These are phyloP conservation scores for Metschnikowia orientalis DNA, from an alignment of 805 yeast genomes.

Conservation along the genomic window DNA sequence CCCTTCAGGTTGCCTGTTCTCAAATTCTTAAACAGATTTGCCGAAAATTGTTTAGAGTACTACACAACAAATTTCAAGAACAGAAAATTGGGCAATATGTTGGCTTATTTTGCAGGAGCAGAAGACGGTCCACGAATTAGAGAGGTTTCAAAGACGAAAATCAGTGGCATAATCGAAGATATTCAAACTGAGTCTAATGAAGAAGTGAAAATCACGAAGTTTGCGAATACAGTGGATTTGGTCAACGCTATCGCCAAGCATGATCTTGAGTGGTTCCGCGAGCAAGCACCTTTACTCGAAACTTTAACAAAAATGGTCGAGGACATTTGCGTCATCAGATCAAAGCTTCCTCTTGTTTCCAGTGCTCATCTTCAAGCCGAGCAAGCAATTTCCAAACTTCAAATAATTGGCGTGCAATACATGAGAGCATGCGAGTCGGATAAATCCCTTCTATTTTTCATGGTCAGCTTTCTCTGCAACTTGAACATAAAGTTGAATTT, in stretches of 20 bases:
- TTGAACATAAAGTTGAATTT: conserved; percentile 45
- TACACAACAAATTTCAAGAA: conserved; percentile 63
- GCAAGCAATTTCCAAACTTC: conserved; percentile 64
- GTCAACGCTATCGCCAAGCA: conserved; percentile 47
- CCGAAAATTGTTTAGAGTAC: conserved; percentile 66
- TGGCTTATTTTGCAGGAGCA: conserved; percentile 60
- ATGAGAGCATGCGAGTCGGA: conserved; percentile 24
- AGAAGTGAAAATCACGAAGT: conserved; percentile 56
- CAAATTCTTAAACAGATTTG: conserved; percentile 77
- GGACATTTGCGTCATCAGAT: conserved; percentile 40
- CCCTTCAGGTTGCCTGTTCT: conserved; percentile 93
- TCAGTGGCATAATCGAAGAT: conserved; percentile 45
- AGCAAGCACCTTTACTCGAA: conserved; percentile 44
- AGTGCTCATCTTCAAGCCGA: conserved; percentile 65
- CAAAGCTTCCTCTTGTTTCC: conserved; percentile 42
- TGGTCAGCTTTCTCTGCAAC: conserved; percentile 36
- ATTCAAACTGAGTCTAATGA: conserved; percentile 46
- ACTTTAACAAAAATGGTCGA: conserved; percentile 41
- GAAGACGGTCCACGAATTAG: conserved; percentile 56
- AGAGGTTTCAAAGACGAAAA: conserved; percentile 47
- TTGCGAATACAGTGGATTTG: conserved; percentile 71
- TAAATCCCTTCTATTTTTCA: conserved; percentile 26
- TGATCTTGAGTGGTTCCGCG: conserved; percentile 56
- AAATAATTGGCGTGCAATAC: conserved; percentile 33
- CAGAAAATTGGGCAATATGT: conserved; percentile 59